These are phyloP conservation scores for Kuraishia ogatae DNA, from an alignment of 805 yeast genomes.

Conservation along the genomic window DNA sequence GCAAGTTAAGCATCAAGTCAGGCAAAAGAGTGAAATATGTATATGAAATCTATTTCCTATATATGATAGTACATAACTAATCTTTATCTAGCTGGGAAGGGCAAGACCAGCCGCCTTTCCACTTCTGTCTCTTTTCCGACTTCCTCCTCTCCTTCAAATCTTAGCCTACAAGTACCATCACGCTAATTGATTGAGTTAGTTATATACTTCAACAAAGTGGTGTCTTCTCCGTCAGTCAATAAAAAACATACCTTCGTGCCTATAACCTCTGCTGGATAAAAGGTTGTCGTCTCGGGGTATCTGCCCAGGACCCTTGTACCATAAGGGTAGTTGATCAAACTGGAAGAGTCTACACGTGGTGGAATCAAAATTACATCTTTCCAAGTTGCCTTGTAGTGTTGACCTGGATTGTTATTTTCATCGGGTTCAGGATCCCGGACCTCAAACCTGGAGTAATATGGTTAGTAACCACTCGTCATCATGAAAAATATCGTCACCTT, in stretches of 20 bases:
- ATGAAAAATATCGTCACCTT: conserved; percentile 7
- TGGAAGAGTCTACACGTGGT: conserved; percentile 31
- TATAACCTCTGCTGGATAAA: conserved; percentile 88
- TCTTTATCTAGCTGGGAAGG: conserved; percentile 39
- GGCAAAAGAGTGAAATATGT: no score
- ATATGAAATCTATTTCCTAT: neutral
- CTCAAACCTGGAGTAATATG: conserved; percentile 45
- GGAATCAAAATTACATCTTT: conserved; percentile 76
- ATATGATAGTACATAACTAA: neutral
- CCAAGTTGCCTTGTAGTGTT: conserved; percentile 71
- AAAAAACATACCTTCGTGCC: conserved; percentile 37
- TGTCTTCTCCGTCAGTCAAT: no score
- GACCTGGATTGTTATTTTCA: conserved; percentile 83
- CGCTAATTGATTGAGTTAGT: conserved; percentile 17
- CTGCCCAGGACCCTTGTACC: conserved; percentile 84
- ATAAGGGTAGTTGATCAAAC: conserved; percentile 48
- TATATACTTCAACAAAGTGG: no score
- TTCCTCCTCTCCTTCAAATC: conserved; percentile 96
- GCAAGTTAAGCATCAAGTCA: no score
- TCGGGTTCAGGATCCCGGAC: conserved; percentile 98
- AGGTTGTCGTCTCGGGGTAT: conserved; percentile 96
- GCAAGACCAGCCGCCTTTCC: conserved; percentile 72
- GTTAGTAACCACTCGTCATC: conserved; percentile 5
- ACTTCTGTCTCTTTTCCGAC: conserved; percentile 94
- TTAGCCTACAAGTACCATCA: conserved; percentile 69